Evolutionary conservation across 441 rosid species (phyloP).

Genomic region (Pelargonium australe): DNA sequence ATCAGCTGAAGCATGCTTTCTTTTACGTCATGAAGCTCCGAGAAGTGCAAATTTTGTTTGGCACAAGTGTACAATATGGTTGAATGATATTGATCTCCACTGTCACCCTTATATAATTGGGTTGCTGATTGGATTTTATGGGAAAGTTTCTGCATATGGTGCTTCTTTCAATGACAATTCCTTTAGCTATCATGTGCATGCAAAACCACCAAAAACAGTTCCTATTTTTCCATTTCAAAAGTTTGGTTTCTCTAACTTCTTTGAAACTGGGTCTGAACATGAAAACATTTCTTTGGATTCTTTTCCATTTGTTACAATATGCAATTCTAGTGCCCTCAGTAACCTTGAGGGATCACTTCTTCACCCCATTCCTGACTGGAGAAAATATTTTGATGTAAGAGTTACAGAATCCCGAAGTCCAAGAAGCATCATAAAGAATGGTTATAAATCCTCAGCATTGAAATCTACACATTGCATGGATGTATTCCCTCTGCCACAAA

Average conservation of each 20-base stretch:
- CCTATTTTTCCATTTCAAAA: conserved; percentile 44
- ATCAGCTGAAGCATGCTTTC: conserved; percentile 41
- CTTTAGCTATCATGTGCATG: conserved; percentile 22
- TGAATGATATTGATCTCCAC: conserved; percentile 73
- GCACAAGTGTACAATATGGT: conserved; percentile 39
- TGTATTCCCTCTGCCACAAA: conserved; percentile 22
- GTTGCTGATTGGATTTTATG: conserved; percentile 45
- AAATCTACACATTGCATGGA: conserved; percentile 19
- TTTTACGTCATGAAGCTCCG: conserved; percentile 50
- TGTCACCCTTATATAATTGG: conserved; percentile 67
- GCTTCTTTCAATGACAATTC: conserved; percentile 26
- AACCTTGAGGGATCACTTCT: conserved; percentile 52
- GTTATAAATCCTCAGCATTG: conserved; percentile 21
- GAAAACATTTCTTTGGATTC: conserved; percentile 56
- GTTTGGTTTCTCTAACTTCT: conserved; percentile 80
- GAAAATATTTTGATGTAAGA: conserved; percentile 39
- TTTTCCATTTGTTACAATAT: conserved; percentile 66
- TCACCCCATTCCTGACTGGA: conserved; percentile 52
- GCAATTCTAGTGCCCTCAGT: conserved; percentile 47
- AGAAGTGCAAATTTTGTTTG: conserved; percentile 26
- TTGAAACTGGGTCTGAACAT: conserved; percentile 41
- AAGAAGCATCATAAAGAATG: conserved; percentile 30
- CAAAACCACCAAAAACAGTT: conserved; percentile 26
- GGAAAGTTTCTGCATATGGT: conserved; percentile 43
- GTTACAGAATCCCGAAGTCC: conserved; percentile 35